A percentile compares a stretch with the other conserved stretches of the same genome.
phyloP scores from a whole-genome alignment of 2,329 filamentous ascomycete genomes.

The Aulographum hederae region DNA sequence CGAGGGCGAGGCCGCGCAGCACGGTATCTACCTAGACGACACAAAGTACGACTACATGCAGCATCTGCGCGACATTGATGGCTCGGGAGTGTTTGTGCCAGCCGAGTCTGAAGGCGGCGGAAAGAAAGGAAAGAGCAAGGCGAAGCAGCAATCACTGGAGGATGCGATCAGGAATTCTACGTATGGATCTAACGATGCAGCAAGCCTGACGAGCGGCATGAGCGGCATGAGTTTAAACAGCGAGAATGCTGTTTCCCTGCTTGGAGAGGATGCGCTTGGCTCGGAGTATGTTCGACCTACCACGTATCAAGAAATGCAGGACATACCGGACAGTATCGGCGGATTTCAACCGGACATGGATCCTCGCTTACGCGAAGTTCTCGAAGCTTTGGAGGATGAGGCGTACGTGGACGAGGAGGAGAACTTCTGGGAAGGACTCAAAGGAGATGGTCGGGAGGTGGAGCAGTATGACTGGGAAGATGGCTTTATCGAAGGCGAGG shows the following conservation, averaged over 20 bases:
- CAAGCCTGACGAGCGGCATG: conserved; percentile 13
- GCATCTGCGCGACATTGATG: conserved; percentile 66
- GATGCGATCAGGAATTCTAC: conserved; percentile 49
- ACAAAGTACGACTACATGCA: conserved; percentile 99
- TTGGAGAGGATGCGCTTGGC: conserved; percentile 58
- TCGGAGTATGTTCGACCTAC: conserved; percentile 33
- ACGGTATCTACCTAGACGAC: conserved; percentile 91
- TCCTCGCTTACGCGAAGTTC: conserved; percentile 68
- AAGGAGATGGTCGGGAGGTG: conserved; percentile 52
- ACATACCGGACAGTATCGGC: conserved; percentile 75
- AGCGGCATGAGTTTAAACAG: conserved; percentile 11
- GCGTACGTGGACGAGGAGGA: conserved; percentile 75
- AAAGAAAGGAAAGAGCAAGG: conserved; percentile 48
- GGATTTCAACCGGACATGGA: conserved; percentile 99
- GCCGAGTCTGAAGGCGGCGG: conserved; percentile 48
- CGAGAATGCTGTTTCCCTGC: conserved; percentile 23
- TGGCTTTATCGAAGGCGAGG: conserved; percentile 30
- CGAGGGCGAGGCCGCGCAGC: conserved; percentile 86
- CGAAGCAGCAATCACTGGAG: conserved; percentile 62
- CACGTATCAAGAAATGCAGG: conserved; percentile 63
- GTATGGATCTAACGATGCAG: conserved; percentile 2
- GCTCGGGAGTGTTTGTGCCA: conserved; percentile 57
- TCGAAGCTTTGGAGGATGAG: conserved; percentile 90
- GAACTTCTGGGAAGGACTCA: conserved; percentile 63
- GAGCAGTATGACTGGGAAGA: conserved; percentile 54